Conservation (phyloP, 768 basidiomycete species). For the Hemileccinum rubropunctum region DNA sequence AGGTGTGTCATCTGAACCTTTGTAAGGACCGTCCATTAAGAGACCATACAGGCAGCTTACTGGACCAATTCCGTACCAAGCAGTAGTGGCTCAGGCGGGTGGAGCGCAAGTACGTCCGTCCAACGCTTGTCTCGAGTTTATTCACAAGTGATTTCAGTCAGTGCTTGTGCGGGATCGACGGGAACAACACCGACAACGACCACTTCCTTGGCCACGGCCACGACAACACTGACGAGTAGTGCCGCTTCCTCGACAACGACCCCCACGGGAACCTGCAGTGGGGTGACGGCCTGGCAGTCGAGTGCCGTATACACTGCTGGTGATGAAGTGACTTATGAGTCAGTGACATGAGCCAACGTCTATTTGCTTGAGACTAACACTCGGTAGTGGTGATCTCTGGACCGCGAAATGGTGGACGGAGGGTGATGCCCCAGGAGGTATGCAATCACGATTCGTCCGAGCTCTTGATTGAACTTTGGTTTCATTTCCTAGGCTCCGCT, state of each 20-base stretch:
- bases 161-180: constrained; percentile 20
- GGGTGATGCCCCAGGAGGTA: constrained; percentile 47
- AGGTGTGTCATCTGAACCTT: constrained; percentile 37
- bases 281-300: constrained; percentile 49
- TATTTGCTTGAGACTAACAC: constrained; percentile 2
- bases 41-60: constrained; percentile 53
- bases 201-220: constrained; percentile 12
- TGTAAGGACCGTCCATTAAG: neutral
- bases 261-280: constrained; percentile 41
- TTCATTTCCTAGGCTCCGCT: constrained; percentile 36
- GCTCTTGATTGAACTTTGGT: too few relatives aligned
- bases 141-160: constrained; percentile 12
- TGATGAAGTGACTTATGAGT: constrained; percentile 51
- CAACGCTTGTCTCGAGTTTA: neutral
- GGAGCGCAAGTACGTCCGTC: constrained; percentile 54
- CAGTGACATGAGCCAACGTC: constrained; percentile 16
- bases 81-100: constrained; percentile 52
- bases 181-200: constrained; percentile 11
- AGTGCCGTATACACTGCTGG: constrained; percentile 49
- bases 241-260: constrained; percentile 17
- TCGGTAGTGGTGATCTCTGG: constrained; percentile 33
- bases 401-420: constrained; percentile 65
- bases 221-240: constrained; percentile 8
- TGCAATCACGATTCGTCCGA: neutral
- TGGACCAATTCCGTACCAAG: constrained; percentile 49